These are phyloP conservation scores for Annulohypoxylon nitens DNA, from an alignment of 495 filamentous ascomycete species.

Conservation along the genomic window DNA sequence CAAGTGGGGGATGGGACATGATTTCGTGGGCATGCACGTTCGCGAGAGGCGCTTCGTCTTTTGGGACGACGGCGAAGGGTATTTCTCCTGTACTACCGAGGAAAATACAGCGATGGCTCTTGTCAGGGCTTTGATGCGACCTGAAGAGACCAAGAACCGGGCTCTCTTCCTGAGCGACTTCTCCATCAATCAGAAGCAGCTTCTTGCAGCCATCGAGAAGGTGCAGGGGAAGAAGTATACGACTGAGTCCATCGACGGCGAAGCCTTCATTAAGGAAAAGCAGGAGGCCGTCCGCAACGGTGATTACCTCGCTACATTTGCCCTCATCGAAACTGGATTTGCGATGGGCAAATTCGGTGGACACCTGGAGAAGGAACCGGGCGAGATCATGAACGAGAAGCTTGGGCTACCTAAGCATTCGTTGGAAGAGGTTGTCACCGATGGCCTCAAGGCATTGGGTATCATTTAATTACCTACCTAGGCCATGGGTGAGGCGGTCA, in stretches of 20 bases:
- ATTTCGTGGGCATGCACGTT: conserved; percentile 54
- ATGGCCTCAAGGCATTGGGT: conserved; percentile 8
- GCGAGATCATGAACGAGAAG: conserved; percentile 46
- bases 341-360: conserved; percentile 46
- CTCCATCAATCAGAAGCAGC: conserved; percentile 56
- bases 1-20: conserved; percentile 54
- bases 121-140: conserved; percentile 49
- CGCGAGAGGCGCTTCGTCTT: conserved; percentile 49
- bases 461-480: neutral
- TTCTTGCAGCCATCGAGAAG: conserved; percentile 54
- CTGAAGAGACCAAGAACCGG: conserved; percentile 58
- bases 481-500: neutral
- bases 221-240: conserved; percentile 50
- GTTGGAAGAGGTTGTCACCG: conserved; percentile 37
- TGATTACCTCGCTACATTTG: conserved; percentile 34
- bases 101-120: conserved; percentile 55
- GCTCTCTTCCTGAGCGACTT: conserved; percentile 57
- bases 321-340: conserved; percentile 49
- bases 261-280: conserved; percentile 38
- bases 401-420: conserved; percentile 40
- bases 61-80: conserved; percentile 58
- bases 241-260: conserved; percentile 43
- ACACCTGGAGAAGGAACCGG: conserved; percentile 46
- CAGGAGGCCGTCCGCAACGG: conserved; percentile 38
- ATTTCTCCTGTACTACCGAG: conserved; percentile 59